Percentiles rank a stretch among this genome's conserved stretches.
phyloP scores from a whole-genome alignment of 257 asterid genomes.

The Scutellaria barbata region DNA sequence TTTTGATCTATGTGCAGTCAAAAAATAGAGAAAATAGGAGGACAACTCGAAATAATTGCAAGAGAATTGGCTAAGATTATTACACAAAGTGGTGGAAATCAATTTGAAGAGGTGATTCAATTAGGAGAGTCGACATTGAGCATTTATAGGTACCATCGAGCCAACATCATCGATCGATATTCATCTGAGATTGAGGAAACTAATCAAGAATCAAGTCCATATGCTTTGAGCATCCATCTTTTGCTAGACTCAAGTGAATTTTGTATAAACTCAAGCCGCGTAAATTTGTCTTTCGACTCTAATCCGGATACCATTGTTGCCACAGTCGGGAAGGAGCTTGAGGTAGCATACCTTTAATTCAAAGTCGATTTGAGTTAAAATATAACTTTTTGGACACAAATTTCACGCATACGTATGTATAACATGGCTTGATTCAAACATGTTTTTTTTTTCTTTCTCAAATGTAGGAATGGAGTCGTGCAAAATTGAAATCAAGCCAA shows the following conservation, averaged over 20 bases:
- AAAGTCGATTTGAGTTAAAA: no score
- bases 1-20: conserved; percentile 31
- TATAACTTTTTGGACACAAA: no score
- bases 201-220: conserved; percentile 41
- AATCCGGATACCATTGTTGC: conserved; percentile 43
- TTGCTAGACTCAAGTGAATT: conserved; percentile 48
- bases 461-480: conserved; percentile 43
- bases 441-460: no score
- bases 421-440: no score
- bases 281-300: conserved; percentile 37
- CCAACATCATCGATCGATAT: conserved; percentile 38
- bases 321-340: conserved; percentile 48
- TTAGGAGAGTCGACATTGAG: conserved; percentile 42
- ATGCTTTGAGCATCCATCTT: conserved; percentile 55
- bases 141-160: conserved; percentile 51
- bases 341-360: conserved; percentile 41
- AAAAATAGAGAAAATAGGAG: conserved; percentile 43
- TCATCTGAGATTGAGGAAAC: conserved; percentile 31
- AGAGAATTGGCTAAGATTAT: conserved; percentile 45
- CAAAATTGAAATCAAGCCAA: conserved; percentile 39
- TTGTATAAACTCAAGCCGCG: conserved; percentile 28
- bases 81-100: conserved; percentile 21
- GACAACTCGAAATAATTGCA: conserved; percentile 45
- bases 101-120: conserved; percentile 27
- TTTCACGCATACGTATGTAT: no score